Conservation (phyloP, 2,329 filamentous ascomycete genomes). For the Lecanoromycetidae sp. region DNA sequence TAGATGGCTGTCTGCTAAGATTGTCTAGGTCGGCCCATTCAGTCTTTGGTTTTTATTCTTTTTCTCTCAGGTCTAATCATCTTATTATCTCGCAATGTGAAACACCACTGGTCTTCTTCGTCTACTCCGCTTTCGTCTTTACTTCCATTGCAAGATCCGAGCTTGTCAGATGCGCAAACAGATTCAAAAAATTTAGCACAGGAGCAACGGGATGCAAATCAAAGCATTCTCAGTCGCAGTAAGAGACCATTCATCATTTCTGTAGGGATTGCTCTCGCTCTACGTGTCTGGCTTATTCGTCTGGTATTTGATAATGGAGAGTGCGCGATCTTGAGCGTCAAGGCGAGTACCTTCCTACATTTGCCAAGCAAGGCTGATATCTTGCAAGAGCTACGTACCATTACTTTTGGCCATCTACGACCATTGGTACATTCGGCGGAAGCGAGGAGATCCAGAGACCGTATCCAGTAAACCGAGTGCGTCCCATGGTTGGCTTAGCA, state of each 20-base stretch:
- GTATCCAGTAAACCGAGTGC: not conserved
- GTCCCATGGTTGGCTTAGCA: not conserved
- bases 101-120: not conserved
- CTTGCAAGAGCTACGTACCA: slow-evolving; percentile 29
- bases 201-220: not conserved
- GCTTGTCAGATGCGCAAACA: slow-evolving; percentile 1
- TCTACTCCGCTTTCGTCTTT: slow-evolving; percentile 18
- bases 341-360: slow-evolving; percentile 1
- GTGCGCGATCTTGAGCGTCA: slow-evolving; percentile 5
- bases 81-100: slow-evolving; percentile 25
- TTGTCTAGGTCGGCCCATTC: slow-evolving; percentile 34
- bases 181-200: not conserved
- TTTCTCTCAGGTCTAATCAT: slow-evolving; percentile 30
- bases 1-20: slow-evolving; percentile 17
- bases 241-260: not conserved
- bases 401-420: slow-evolving; percentile 33
- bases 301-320: slow-evolving; percentile 6
- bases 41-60: slow-evolving; percentile 32
- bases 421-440: slow-evolving; percentile 25
- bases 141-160: slow-evolving; percentile 23
- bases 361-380: slow-evolving; percentile 9
- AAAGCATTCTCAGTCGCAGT: not conserved
- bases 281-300: slow-evolving; percentile 20
- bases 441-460: slow-evolving; percentile 5
- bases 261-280: slow-evolving; percentile 20